Evolutionary conservation across 169 alveolate genomes (phyloP).

Genomic region (Eimeria sp.): DNA sequence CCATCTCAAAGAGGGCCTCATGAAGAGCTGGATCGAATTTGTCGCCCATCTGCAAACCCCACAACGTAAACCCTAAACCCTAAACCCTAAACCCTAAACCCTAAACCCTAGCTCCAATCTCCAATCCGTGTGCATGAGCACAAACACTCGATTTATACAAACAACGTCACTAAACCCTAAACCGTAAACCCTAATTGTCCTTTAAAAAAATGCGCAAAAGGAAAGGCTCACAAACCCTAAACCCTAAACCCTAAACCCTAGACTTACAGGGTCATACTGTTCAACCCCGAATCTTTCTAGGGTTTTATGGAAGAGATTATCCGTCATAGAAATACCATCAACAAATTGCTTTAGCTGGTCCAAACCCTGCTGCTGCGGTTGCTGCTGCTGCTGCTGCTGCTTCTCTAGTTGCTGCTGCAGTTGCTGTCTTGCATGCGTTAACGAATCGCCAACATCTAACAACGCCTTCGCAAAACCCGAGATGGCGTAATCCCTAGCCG

Average conservation of each 20-base stretch:
- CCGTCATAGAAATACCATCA: slow-evolving; percentile 94
- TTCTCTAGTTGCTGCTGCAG: slow-evolving; percentile 23
- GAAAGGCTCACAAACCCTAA: slow-evolving; percentile 9
- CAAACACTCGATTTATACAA: neutral
- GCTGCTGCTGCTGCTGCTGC: slow-evolving; percentile 75
- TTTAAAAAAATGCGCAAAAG: neutral
- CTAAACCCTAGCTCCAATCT: slow-evolving; percentile 23
- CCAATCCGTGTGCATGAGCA: neutral
- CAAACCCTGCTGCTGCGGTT: slow-evolving; percentile 57
- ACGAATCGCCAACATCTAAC: slow-evolving; percentile 94
- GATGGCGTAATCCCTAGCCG: slow-evolving; percentile 91
- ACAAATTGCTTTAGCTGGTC: slow-evolving; percentile 76
- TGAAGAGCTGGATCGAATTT: slow-evolving; percentile 95
- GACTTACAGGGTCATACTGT: slow-evolving; percentile 60
- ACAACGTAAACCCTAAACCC: slow-evolving; percentile 51
- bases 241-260: slow-evolving; percentile 55
- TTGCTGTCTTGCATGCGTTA: slow-evolving; percentile 89
- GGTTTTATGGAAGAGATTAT: slow-evolving; percentile 90
- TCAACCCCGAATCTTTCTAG: slow-evolving; percentile 84
- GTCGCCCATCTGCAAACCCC: slow-evolving; percentile 87
- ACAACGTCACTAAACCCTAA: neutral
- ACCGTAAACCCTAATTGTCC: slow-evolving; percentile 19
- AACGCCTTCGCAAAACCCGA: slow-evolving; percentile 94
- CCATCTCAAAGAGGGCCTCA: slow-evolving; percentile 95
- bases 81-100: slow-evolving; percentile 31